phyloP scores from a whole-genome alignment of 1,284 basidiomycete genomes.

The Entoloma clypeatum region DNA sequence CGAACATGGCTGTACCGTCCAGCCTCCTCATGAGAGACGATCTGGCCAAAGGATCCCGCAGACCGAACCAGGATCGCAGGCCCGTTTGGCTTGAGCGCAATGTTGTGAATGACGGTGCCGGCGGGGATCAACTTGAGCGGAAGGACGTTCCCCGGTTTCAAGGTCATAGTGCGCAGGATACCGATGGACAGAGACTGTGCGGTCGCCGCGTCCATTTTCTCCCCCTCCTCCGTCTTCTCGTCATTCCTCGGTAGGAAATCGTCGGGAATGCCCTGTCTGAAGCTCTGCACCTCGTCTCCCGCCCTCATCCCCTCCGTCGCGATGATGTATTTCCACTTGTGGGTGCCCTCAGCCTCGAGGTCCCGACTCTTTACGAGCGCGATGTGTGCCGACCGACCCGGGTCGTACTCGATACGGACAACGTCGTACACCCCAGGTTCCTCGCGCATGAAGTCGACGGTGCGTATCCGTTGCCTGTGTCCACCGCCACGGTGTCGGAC shows the following conservation, averaged over 20 bases:
- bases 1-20: conserved; percentile 80
- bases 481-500: conserved; percentile 90
- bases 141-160: conserved; percentile 92
- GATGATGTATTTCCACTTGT: conserved; percentile 82
- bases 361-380: conserved; percentile 75
- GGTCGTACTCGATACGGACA: conserved; percentile 95
- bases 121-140: conserved; percentile 89
- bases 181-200: conserved; percentile 75
- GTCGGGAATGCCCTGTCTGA: conserved; percentile 77
- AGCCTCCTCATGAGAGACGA: conserved; percentile 71
- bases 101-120: conserved; percentile 87
- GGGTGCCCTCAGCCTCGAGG: conserved; percentile 41
- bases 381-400: conserved; percentile 90
- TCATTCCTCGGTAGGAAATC: conserved; percentile 68
- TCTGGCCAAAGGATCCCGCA: conserved; percentile 84
- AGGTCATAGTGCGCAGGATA: conserved; percentile 79
- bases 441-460: conserved; percentile 82
- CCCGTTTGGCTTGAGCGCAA: conserved; percentile 75
- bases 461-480: conserved; percentile 82
- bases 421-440: conserved; percentile 84
- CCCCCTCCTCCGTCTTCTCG: conserved; percentile 26
- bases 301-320: conserved; percentile 88
- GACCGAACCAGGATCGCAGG: conserved; percentile 84
- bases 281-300: conserved; percentile 88
- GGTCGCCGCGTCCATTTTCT: conserved; percentile 30